Conservation (phyloP, 768 basidiomycete species). For the Suillus decipiens region DNA sequence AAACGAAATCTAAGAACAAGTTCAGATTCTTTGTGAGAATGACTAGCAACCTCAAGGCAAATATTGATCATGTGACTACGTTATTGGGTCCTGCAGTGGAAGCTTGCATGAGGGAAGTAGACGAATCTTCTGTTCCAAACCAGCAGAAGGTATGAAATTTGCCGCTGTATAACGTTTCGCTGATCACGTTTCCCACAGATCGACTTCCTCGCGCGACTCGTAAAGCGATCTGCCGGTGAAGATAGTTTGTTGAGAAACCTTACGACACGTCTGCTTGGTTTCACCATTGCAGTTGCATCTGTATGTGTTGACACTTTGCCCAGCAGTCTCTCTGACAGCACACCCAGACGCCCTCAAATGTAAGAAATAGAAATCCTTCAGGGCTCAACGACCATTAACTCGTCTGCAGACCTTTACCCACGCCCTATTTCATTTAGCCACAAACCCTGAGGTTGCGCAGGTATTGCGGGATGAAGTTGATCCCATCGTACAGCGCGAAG, state of each 20-base stretch:
- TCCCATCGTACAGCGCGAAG: conserved; percentile 26
- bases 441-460: conserved; percentile 34
- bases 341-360: conserved; percentile 22
- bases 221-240: conserved; percentile 27
- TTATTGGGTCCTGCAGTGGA: conserved; percentile 32
- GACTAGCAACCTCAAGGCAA: conserved; percentile 13
- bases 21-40: conserved; percentile 21
- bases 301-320: conserved; percentile 14
- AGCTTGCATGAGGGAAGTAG: conserved; percentile 25
- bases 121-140: conserved; percentile 31
- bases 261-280: conserved; percentile 18
- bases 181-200: conserved; percentile 19
- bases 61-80: conserved; percentile 13
- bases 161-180: not conserved
- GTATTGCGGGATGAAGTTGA: conserved; percentile 43
- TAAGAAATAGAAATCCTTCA: conserved; percentile 11
- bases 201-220: conserved; percentile 35
- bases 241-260: conserved; percentile 25
- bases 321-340: not conserved
- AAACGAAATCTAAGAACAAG: not conserved
- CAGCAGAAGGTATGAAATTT: conserved; percentile 29
- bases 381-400: not conserved
- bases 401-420: conserved; percentile 32
- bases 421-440: conserved; percentile 38
- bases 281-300: conserved; percentile 24